Evolutionary conservation across 805 yeast genomes (phyloP).

Genomic region (Yarrowia alimentaria): DNA sequence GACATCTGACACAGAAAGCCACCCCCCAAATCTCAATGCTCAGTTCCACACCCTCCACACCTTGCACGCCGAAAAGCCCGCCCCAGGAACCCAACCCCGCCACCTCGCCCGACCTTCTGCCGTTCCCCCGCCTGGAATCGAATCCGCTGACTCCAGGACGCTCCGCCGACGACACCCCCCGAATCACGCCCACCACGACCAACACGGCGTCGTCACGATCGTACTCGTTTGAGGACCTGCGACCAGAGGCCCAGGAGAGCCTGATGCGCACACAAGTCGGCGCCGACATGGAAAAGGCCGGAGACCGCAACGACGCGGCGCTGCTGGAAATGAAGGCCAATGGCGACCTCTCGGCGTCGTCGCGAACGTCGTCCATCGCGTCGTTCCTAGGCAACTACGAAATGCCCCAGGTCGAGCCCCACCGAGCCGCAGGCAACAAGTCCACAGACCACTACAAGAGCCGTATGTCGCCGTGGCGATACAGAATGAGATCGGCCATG

Average conservation of each 20-base stretch:
- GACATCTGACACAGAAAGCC: too few species aligned
- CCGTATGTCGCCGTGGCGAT: constrained; percentile 51
- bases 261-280: background rate
- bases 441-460: constrained; percentile 63
- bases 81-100: constrained; percentile 3
- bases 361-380: constrained; percentile 32
- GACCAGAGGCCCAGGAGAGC: constrained; percentile 18
- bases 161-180: too few species aligned
- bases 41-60: too few species aligned
- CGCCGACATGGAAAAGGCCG: background rate
- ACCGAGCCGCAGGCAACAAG: constrained; percentile 71
- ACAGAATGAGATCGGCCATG: constrained; percentile 49
- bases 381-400: constrained; percentile 33
- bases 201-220: constrained; percentile 1
- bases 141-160: constrained; percentile 31
- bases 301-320: too few species aligned
- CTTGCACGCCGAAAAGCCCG: background rate
- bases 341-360: constrained; percentile 9
- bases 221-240: constrained; percentile 9
- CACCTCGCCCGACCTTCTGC: constrained; percentile 28
- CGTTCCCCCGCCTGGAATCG: constrained; percentile 30
- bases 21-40: too few species aligned
- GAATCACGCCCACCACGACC: background rate
- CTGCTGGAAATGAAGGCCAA: too few species aligned
- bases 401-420: constrained; percentile 33